Conservation (phyloP, 768 basidiomycete species). For the Macrolepiota fuliginosa region DNA sequence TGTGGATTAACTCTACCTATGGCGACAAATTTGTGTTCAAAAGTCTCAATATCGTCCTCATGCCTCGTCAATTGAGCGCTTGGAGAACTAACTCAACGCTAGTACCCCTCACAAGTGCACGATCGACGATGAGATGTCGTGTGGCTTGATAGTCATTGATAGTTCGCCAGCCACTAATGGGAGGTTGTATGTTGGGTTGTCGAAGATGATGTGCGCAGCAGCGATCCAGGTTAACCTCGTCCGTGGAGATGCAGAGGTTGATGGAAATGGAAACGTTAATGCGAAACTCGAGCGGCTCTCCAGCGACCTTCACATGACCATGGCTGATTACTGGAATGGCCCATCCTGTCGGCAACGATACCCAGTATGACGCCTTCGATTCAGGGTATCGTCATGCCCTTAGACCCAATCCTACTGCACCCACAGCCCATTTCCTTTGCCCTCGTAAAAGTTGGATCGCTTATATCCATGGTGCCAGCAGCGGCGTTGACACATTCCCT, state of each 20-base stretch:
- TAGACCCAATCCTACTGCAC: not conserved
- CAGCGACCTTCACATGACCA: constrained; percentile 7
- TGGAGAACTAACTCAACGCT: constrained; percentile 14
- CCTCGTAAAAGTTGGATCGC: not conserved
- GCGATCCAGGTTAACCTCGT: constrained; percentile 10
- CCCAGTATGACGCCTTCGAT: not conserved
- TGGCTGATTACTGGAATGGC: not conserved
- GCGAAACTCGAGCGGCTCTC: constrained; percentile 1
- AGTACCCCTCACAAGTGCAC: not conserved
- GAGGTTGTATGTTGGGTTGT: not conserved
- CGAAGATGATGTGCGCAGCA: constrained; percentile 12
- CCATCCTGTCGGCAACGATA: not conserved
- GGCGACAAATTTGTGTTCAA: constrained; percentile 17
- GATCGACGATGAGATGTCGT: not conserved
- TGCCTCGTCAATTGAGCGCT: constrained; percentile 17
- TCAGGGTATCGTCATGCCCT: not conserved
- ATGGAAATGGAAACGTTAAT: not conserved
- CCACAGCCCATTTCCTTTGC: not conserved
- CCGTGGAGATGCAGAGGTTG: not conserved
- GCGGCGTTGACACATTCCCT: not conserved
- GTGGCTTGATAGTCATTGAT: not conserved
- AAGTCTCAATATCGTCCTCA: constrained; percentile 19
- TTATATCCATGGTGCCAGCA: not conserved
- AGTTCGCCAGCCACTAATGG: not conserved
- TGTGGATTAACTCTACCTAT: constrained; percentile 23